A percentile compares a stretch with the other conserved stretches of the same genome.
These are phyloP conservation scores for Trametes hirsuta DNA, from an alignment of 1,284 basidiomycete genomes.

Conservation along the genomic window DNA sequence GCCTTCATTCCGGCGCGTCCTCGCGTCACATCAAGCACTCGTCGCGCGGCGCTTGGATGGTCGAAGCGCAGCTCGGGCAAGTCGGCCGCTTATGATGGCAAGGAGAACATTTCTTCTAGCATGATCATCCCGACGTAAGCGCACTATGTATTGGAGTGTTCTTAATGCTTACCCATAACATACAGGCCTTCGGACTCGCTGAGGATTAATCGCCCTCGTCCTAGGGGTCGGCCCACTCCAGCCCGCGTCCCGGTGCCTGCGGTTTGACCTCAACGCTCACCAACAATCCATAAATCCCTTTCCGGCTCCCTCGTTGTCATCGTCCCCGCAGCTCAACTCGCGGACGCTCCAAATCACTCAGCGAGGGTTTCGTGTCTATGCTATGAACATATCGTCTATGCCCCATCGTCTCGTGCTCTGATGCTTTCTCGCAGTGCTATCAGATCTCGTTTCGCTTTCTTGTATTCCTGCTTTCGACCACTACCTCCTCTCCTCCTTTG, in stretches of 20 bases:
- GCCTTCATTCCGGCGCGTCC: constrained; percentile 45
- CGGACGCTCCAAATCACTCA: constrained; percentile 2
- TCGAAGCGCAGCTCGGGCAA: constrained; percentile 55
- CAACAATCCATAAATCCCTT: constrained; percentile 1
- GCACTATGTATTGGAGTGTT: not conserved
- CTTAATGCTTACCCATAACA: not conserved
- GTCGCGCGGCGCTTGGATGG: constrained; percentile 63
- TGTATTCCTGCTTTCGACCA: constrained; percentile 13
- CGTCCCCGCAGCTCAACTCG: constrained; percentile 10
- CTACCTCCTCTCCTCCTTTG: not conserved
- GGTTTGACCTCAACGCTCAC: constrained; percentile 19
- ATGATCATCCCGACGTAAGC: constrained; percentile 55
- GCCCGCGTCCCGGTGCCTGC: constrained; percentile 34
- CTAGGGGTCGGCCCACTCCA: constrained; percentile 57
- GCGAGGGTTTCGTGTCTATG: constrained; percentile 24
- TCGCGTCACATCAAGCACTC: constrained; percentile 54
- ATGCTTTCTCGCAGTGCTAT: constrained; percentile 24
- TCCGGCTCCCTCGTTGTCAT: constrained; percentile 5
- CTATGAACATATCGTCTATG: constrained; percentile 33
- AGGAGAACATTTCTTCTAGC: constrained; percentile 55
- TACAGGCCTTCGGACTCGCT: constrained; percentile 61
- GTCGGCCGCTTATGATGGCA: constrained; percentile 35
- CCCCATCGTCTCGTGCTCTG: constrained; percentile 24
- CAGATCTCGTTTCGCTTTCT: constrained; percentile 10
- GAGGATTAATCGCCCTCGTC: constrained; percentile 68